phyloP scores from a whole-genome alignment of 2,329 filamentous ascomycete species.

The Phaeophleospora eucalypticola region DNA sequence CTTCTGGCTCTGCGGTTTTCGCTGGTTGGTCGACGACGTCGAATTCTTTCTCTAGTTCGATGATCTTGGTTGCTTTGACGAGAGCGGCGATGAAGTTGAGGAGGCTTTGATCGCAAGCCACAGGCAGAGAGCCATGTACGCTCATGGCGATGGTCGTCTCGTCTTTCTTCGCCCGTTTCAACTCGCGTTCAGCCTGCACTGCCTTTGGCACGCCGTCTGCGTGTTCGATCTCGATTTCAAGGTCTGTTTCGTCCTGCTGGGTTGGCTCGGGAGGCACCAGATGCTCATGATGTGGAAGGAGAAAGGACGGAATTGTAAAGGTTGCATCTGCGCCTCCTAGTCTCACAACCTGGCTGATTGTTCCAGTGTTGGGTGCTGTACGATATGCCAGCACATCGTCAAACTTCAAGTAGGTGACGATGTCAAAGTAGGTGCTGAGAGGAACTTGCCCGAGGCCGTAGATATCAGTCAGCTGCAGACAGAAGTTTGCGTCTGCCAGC shows the following conservation, averaged over 20 bases:
- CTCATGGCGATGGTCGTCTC: constrained; percentile 47
- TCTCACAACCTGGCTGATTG: constrained; percentile 47
- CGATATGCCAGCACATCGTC: constrained; percentile 50
- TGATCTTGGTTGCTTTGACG: constrained; percentile 56
- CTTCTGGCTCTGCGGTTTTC: not conserved
- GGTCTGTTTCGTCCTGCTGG: constrained; percentile 29
- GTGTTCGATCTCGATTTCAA: constrained; percentile 38
- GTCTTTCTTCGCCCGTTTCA: constrained; percentile 43
- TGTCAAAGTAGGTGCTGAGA: constrained; percentile 47
- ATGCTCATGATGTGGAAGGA: constrained; percentile 55
- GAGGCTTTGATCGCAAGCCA: constrained; percentile 48
- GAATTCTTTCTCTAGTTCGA: constrained; percentile 49
- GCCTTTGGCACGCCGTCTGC: constrained; percentile 44
- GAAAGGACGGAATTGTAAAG: constrained; percentile 46
- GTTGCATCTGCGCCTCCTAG: constrained; percentile 50
- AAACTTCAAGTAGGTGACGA: constrained; percentile 44
- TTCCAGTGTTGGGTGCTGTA: constrained; percentile 40
- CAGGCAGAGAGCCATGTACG: constrained; percentile 48
- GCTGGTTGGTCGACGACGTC: constrained; percentile 27
- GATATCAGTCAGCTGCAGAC: constrained; percentile 46
- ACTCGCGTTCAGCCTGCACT: constrained; percentile 38
- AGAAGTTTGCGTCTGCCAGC: constrained; percentile 52
- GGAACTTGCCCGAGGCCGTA: constrained; percentile 47
- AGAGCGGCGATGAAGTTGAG: constrained; percentile 53
- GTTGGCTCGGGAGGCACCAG: constrained; percentile 44